These are phyloP conservation scores for Picea abies DNA, from an alignment of 83 land plant species.

Conservation along the genomic window DNA sequence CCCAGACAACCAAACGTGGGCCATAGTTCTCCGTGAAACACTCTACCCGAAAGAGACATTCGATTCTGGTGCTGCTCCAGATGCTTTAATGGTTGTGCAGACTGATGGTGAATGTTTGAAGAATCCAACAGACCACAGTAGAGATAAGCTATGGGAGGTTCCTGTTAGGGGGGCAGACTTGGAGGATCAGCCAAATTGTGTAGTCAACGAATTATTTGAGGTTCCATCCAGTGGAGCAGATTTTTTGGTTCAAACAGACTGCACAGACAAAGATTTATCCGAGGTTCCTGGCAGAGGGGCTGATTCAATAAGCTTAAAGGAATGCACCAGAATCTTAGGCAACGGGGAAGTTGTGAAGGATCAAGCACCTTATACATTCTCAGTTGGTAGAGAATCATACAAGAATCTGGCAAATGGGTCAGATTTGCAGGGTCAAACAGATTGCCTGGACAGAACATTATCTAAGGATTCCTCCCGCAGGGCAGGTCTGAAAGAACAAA, in stretches of 20 bases:
- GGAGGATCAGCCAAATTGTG: neutral
- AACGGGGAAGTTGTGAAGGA: neutral
- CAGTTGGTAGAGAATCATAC: neutral
- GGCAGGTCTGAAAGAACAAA: neutral
- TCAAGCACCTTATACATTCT: neutral
- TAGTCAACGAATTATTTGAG: neutral
- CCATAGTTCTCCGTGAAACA: neutral
- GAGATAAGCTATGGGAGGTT: neutral
- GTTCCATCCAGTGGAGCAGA: neutral
- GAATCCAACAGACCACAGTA: too few species aligned
- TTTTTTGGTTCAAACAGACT: neutral
- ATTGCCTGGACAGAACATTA: neutral
- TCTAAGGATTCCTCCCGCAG: constrained; percentile 1
- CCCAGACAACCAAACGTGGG: neutral
- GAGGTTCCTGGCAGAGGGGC: neutral
- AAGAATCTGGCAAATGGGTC: neutral
- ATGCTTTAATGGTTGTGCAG: neutral
- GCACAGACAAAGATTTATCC: neutral
- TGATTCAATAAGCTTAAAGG: neutral
- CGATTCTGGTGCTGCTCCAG: neutral
- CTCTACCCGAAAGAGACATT: neutral
- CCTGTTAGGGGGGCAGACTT: neutral
- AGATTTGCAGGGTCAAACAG: neutral
- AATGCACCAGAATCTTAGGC: neutral
- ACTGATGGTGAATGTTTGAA: neutral